phyloP scores from a whole-genome alignment of 805 yeast species.

The Candida caryicola region DNA sequence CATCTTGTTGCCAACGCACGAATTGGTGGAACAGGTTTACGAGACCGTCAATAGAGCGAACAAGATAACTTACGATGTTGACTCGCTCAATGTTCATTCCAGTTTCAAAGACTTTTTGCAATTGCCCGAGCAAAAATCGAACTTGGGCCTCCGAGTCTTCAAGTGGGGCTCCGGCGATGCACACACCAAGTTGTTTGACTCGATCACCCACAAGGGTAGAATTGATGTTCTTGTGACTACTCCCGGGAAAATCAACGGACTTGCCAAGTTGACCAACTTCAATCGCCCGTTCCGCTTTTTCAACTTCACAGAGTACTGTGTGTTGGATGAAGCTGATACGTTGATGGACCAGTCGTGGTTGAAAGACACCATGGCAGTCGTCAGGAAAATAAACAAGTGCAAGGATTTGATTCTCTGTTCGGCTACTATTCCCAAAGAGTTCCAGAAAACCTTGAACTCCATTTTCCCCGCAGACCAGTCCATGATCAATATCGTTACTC shows the following conservation, averaged over 20 bases:
- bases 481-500: constrained; percentile 62
- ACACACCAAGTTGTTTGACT: constrained; percentile 49
- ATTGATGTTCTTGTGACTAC: constrained; percentile 83
- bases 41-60: constrained; percentile 37
- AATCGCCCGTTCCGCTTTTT: constrained; percentile 37
- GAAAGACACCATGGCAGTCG: constrained; percentile 56
- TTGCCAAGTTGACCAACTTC: constrained; percentile 28
- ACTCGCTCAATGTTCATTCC: constrained; percentile 17
- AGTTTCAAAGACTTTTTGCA: constrained; percentile 22
- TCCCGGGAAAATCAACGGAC: constrained; percentile 67
- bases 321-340: constrained; percentile 93
- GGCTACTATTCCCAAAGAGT: constrained; percentile 84
- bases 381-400: constrained; percentile 51
- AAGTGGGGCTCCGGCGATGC: constrained; percentile 65
- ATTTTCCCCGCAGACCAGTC: constrained; percentile 60
- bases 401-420: constrained; percentile 73
- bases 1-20: constrained; percentile 86
- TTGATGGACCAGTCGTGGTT: constrained; percentile 79
- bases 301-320: constrained; percentile 53
- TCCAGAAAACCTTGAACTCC: constrained; percentile 56
- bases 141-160: constrained; percentile 43
- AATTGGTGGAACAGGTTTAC: constrained; percentile 78
- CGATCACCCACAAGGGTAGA: constrained; percentile 41
- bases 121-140: constrained; percentile 19
- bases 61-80: constrained; percentile 19